Evolutionary conservation across 2,329 filamentous ascomycete genomes (phyloP), one percentile per base, ranked within the genome.

Genomic region (Xylaria sp.): DNA sequence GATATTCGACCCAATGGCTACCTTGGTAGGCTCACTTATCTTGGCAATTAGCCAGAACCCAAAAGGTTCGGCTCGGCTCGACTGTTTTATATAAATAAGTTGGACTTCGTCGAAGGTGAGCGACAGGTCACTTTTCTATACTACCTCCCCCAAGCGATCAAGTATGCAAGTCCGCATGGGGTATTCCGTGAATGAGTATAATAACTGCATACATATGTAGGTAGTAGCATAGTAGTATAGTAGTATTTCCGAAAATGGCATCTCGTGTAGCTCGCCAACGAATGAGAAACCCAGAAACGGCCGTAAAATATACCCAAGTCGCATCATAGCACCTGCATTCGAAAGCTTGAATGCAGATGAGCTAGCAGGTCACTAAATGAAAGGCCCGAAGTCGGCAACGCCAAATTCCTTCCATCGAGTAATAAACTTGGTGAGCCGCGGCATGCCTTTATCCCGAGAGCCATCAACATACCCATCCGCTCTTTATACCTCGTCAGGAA

Each of bases 161-260:
- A 52, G 61, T 52, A 62, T 55, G 67, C 57, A 60, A 34, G 34
- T 52, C 63, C 60, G 4, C 12, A 67, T 69, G 43, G 48, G 60
- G 64, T 69, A 69, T 66, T 50, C 67, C 67, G 67, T 32, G 36
- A 34, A 18, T 9, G 18, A 58, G 28, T 9, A 53, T 18, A 18
- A 15, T n/a, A n/a, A n/a, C n/a, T n/a, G n/a, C n/a, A n/a, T n/a
- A n/a, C n/a, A n/a, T n/a, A n/a, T n/a, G n/a, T n/a, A n/a, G n/a
- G n/a, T n/a, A n/a, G n/a, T n/a, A n/a, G n/a, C n/a, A 39, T 6
- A 3, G 32, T 13, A 50, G 48, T 46, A 39, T 45, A 63, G 53
- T 59, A 58, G 50, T 28, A 46, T 62, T 52, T 23, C 45, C 46
- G 18, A 60, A 53, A 32, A 46, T n/a, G 63, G 63, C n/a, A 61